phyloP scores from a whole-genome alignment of 2,329 filamentous ascomycete genomes.

The Leptographium wingfieldii region DNA sequence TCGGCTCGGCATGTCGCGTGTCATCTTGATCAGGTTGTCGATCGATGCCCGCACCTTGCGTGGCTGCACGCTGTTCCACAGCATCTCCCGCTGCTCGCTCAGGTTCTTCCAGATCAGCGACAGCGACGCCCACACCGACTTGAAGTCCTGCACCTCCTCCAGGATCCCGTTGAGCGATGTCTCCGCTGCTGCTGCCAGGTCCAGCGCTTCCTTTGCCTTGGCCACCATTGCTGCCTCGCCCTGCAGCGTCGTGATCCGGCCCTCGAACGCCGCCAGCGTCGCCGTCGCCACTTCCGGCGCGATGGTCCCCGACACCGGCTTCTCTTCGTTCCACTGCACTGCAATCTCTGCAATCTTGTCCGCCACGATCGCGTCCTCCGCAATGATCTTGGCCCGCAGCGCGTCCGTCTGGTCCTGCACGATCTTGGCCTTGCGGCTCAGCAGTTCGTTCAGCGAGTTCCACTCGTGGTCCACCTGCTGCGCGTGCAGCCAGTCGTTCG shows the following conservation, averaged over 20 bases:
- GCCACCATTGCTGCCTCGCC: conserved; percentile 86
- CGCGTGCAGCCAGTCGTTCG: conserved; percentile 86
- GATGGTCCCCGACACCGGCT: conserved; percentile 90
- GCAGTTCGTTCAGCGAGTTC: conserved; percentile 82
- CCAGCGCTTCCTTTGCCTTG: conserved; percentile 92
- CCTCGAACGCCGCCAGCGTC: conserved; percentile 71
- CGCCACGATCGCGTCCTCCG: conserved; percentile 82
- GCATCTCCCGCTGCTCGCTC: conserved; percentile 79
- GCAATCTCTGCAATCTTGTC: conserved; percentile 81
- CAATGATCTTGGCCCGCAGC: conserved; percentile 83
- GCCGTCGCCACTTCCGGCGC: conserved; percentile 78
- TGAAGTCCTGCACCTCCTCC: conserved; percentile 96
- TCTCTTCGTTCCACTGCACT: conserved; percentile 85
- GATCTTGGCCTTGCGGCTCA: conserved; percentile 85
- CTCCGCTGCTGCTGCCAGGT: conserved; percentile 69
- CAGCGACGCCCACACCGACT: conserved; percentile 92
- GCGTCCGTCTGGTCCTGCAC: conserved; percentile 95
- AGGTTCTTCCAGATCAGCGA: conserved; percentile 95
- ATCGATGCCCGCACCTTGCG: conserved; percentile 83
- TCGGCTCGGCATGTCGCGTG: conserved; percentile 95
- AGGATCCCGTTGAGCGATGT: conserved; percentile 74
- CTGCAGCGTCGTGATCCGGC: conserved; percentile 71
- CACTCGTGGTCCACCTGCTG: conserved; percentile 96
- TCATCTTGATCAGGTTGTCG: conserved; percentile 90
- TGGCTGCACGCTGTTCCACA: conserved; percentile 93